Evolutionary conservation across 495 filamentous ascomycete species (phyloP).

Genomic region (Penicillium cosmopolitanum): DNA sequence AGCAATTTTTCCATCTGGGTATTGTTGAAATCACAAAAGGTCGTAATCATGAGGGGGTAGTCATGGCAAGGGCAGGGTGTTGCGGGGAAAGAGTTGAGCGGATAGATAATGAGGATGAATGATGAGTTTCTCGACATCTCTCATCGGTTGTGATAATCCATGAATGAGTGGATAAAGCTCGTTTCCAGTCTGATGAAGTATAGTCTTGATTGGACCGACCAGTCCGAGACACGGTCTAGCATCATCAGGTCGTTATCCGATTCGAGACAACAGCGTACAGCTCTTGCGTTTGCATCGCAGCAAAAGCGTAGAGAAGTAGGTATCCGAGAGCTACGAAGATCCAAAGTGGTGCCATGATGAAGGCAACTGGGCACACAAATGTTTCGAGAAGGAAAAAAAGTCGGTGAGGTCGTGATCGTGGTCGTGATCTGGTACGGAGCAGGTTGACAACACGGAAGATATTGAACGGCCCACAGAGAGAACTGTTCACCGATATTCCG

Average conservation of each 20-base stretch:
- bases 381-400: conserved; percentile 4
- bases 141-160: not conserved
- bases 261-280: conserved; percentile 7
- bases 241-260: conserved; percentile 29
- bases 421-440: no score
- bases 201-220: not conserved
- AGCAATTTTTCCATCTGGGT: conserved; percentile 12
- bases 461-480: not conserved
- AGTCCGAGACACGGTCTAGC: conserved; percentile 2
- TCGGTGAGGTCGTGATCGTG: conserved; percentile 10
- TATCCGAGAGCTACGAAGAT: conserved; percentile 46
- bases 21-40: conserved; percentile 9
- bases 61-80: conserved; percentile 7
- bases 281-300: conserved; percentile 32
- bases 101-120: not conserved
- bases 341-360: conserved; percentile 40
- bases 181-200: not conserved
- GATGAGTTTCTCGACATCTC: not conserved
- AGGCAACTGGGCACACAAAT: not conserved
- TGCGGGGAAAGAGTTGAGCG: not conserved
- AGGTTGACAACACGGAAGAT: not conserved
- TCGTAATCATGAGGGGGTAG: not conserved
- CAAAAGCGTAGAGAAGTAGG: conserved; percentile 47
- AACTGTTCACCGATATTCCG: not conserved
- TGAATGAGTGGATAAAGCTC: not conserved